Evolutionary conservation across 345 rosid species (phyloP), one percentile per base, ranked within the genome.

Genomic region (Hibiscus tridactylites): DNA sequence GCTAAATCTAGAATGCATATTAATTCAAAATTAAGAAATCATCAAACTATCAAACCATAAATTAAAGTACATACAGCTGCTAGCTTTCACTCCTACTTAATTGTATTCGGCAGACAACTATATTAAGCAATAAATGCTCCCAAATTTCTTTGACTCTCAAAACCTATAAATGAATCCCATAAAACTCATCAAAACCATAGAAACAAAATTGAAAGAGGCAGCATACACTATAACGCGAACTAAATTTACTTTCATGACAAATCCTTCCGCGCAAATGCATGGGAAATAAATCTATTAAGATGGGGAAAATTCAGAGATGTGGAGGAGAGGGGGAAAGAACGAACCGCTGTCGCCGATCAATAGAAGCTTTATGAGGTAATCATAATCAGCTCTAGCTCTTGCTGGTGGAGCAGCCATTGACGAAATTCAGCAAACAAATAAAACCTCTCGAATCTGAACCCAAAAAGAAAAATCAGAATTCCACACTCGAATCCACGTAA

Each of bases 301-400:
- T 24, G 5, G 1, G 26, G 28, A 13, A 31, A 68, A 50, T 9
- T 47, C 15, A 2, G 49, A 67, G 58, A 67, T 26, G 12, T 42
- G 67, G 28, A 60, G 3, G 6, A 39, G 29, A 70, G 3, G 28
- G 26, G 3, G 1, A 17, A 37, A 56, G 19, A 68, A 9, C 54
- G 9, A 17, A 68, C 76, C 76, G 70, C 73, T 85, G 19, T 83
- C 86, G 60, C 89, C 85, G 85, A 88, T 87, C 79, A 87, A 75
- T 12, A 88, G 85, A 46, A 87, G 93, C 73, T 88, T 88, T 29
- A 87, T 81, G 61, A 88, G 93, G 81, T 78, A 88, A 76, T 88
- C 93, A 69, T 88, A 85, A 85, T 85, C 93, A 73, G 93, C 93
- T 29, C 93, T 87, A 71, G 88, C 91, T 87, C 93, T 85, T 64